Evolutionary conservation across 75 land plant genomes (phyloP).

Genomic region (Picea glauca): DNA sequence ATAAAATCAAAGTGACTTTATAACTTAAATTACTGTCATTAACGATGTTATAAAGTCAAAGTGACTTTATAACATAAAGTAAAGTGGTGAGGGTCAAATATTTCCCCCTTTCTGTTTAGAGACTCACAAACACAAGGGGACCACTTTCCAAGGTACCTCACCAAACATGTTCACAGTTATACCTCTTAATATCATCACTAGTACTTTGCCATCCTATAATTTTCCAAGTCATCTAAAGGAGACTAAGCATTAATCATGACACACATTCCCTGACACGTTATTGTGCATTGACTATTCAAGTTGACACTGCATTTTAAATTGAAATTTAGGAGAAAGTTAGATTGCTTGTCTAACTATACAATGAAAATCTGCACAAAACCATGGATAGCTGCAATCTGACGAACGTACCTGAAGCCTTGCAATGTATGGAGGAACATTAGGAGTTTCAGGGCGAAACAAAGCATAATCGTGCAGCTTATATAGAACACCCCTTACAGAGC

Average conservation of each 20-base stretch:
- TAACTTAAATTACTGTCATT: no score
- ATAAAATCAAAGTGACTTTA: no score
- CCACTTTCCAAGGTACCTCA: not conserved
- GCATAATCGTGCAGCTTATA: constrained; percentile 55
- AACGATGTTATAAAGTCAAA: no score
- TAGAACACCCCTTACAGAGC: constrained; percentile 40
- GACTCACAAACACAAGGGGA: no score
- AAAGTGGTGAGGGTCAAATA: no score
- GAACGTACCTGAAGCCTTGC: constrained; percentile 68
- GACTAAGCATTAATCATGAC: not conserved
- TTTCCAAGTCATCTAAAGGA: not conserved
- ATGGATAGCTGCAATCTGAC: not conserved
- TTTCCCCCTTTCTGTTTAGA: no score
- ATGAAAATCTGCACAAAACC: not conserved
- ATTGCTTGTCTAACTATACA: not conserved
- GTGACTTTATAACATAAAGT: no score
- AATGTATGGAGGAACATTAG: constrained; percentile 40
- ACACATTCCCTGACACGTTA: not conserved
- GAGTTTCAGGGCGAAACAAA: constrained; percentile 43
- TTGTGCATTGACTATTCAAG: not conserved
- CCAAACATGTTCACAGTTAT: not conserved
- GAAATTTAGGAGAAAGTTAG: not conserved
- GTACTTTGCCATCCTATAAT: not conserved
- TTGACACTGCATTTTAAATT: not conserved
- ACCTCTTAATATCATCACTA: not conserved